Evolutionary conservation across 257 asterid genomes (phyloP), one percentile per base, ranked within the genome.

Genomic region (Rehmannia glutinosa): DNA sequence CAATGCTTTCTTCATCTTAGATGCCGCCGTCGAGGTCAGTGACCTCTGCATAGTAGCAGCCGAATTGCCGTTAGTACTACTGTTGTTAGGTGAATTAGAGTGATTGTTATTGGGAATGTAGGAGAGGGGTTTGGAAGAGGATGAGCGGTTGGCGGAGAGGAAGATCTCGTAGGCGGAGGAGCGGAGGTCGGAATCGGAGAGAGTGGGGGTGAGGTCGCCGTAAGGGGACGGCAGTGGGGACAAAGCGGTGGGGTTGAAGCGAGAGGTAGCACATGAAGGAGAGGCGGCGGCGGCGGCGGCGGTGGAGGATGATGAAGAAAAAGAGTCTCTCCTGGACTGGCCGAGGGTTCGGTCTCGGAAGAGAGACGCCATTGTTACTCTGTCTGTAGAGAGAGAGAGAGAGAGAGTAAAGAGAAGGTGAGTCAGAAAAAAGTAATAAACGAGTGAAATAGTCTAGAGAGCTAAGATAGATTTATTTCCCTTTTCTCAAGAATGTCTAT

Each of bases 1-100:
- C 84, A 93, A 58, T 3, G 99, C 97, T 80, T 93, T 90, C 83
- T 93, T 93, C 99, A 93, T 93, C 83, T 88, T 93, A 23, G 96
- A 86, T 4, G 99, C 99, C 42, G 99, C 97, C 2, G 99, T 81
- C 16, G 96, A 88, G 17, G 97, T 90, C 74, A 90, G 64, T 6
- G 99, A 93, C 82, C 92, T 77, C 84, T 86, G 94, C 73, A 81
- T 39, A 20, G 77, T 65, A 16, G 86, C 82, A 27, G 73, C 64
- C 33, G 81, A 78, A 77, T 71, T 46, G 55, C 79, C 77, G 20
- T 51, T 58, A 4, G 69, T 1, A 50, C 16, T 43, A 41, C 21
- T 3, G 54, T 32, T 30, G 75, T 35, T 72, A 27, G 80, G 79
- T 12, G 82, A 70, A 70, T 15, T 70, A 38, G 13, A 20, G 50